Evolutionary conservation across 1,139 yeast genomes (phyloP), one percentile per base, ranked within the genome.

Genomic region (Tardiomyces depauwii): DNA sequence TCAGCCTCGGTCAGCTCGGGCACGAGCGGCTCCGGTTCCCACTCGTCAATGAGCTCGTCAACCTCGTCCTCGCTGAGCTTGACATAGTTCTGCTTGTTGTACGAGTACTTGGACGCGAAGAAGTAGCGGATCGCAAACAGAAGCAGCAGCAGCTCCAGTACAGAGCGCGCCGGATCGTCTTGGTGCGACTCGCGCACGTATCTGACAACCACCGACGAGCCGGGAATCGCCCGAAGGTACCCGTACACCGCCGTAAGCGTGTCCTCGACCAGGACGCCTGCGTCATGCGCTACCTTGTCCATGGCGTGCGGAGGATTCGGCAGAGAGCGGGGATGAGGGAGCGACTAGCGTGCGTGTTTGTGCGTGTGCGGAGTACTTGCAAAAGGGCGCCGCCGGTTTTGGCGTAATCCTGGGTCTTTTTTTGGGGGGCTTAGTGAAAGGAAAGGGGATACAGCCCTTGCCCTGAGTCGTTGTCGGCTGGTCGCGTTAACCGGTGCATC

Each of bases 121-220:
- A 89, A 88, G 67, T 91, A 91, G 53, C 84, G 75, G 48, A 88
- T 69, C 7, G 96, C 97, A 65, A 89, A 85, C n/a, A 88, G 61
- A 44, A 88, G 76, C 54, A 91, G 71, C 18, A 81, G 73, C 45
- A 85, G 67, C 65, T 91, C 99, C 50, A 91, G 73, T 14, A 87
- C 61, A 1, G 97, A 85, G 56, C 98, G 77, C 49, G 87, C 74
- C 1, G 99, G 99, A 64, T 91, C 99, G 65, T 91, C 78, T 62
- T 87, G 89, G 63, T 89, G 89, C 2, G 96, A 87, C n/a, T 88
- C 81, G 55, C 75, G 76, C 58, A 91, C 81, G 64, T 91, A 91
- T 49, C 89, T 73, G 44, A 85, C 70, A 18, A 87, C 65, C 47
- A 83, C 76, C 33, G 74, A 73, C 14, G 96, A 95, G 39, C 97